phyloP scores from a whole-genome alignment of 352 stramenopile genomes.

The Phytophthora pinifolia region DNA sequence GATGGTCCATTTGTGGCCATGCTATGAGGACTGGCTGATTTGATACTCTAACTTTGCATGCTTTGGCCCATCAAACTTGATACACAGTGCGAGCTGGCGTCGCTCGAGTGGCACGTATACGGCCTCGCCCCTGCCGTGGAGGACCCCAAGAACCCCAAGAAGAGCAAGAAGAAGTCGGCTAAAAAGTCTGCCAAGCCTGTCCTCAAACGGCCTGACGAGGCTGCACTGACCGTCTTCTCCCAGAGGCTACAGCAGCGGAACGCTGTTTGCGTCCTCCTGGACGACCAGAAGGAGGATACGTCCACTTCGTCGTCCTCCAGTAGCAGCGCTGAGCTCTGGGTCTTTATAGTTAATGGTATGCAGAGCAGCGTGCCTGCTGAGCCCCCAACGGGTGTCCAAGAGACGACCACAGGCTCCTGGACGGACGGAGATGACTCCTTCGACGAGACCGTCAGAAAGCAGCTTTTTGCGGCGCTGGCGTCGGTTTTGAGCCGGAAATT shows the following conservation, averaged over 20 bases:
- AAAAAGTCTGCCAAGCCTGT: slow-evolving; percentile 10
- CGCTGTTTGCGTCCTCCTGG: slow-evolving; percentile 31
- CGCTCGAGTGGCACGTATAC: slow-evolving; percentile 60
- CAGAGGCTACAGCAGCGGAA: slow-evolving; percentile 44
- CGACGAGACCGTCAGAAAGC: slow-evolving; percentile 24
- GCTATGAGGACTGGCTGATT: background rate
- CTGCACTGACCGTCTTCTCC: slow-evolving; percentile 30
- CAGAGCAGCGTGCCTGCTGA: slow-evolving; percentile 30
- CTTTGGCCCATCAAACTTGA: slow-evolving; percentile 14
- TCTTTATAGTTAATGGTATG: slow-evolving; percentile 53
- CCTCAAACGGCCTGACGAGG: slow-evolving; percentile 12
- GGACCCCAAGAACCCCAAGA: background rate
- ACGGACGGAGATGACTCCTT: slow-evolving; percentile 7
- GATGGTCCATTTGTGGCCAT: background rate
- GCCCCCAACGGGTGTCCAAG: slow-evolving; percentile 31
- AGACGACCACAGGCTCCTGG: slow-evolving; percentile 26
- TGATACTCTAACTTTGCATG: slow-evolving; percentile 13
- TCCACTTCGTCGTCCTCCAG: slow-evolving; percentile 1
- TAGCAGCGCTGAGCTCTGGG: slow-evolving; percentile 37
- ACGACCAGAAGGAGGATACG: background rate
- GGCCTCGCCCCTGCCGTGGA: slow-evolving; percentile 7
- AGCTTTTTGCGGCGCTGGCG: slow-evolving; percentile 48
- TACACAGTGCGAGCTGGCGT: slow-evolving; percentile 43
- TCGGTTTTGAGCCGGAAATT: slow-evolving; percentile 33
- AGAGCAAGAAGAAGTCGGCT: slow-evolving; percentile 11